Conservation (phyloP, 805 yeast species). For the Candida adriatica region DNA sequence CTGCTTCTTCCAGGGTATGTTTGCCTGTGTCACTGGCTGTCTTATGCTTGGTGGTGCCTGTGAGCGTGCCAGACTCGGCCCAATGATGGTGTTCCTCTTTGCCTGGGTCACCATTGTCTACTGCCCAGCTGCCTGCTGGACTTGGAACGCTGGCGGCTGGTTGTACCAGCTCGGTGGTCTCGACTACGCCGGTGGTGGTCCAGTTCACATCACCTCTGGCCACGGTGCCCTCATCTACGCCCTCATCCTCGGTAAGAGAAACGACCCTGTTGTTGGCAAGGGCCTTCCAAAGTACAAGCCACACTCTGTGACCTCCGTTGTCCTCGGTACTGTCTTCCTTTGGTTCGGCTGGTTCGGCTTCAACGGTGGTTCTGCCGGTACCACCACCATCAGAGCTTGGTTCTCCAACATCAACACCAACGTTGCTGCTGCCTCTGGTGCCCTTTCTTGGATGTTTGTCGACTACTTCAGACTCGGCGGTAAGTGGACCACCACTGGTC, state of each 20-base stretch:
- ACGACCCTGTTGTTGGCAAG: slow-evolving; percentile 48
- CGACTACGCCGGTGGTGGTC: slow-evolving; percentile 99
- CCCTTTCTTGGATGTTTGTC: slow-evolving; percentile 87
- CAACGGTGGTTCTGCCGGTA: slow-evolving; percentile 97
- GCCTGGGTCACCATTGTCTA: slow-evolving; percentile 93
- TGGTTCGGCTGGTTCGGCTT: slow-evolving; percentile 99
- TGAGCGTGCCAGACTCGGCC: slow-evolving; percentile 93
- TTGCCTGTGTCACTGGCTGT: slow-evolving; percentile 88
- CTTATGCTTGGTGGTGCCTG: slow-evolving; percentile 97
- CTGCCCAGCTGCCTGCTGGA: slow-evolving; percentile 95
- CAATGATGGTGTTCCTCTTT: slow-evolving; percentile 92
- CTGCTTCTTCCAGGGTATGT: slow-evolving; percentile 94
- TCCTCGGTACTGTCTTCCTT: slow-evolving; percentile 86
- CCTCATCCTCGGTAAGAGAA: slow-evolving; percentile 84
- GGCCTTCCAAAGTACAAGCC: slow-evolving; percentile 88
- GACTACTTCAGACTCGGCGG: slow-evolving; percentile 77
- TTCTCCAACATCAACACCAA: slow-evolving; percentile 92
- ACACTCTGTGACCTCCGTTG: slow-evolving; percentile 85
- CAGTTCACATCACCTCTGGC: slow-evolving; percentile 94
- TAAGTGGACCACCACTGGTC: slow-evolving; percentile 89
- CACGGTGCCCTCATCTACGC: slow-evolving; percentile 94
- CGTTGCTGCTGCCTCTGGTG: slow-evolving; percentile 90
- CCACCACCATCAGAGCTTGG: slow-evolving; percentile 88
- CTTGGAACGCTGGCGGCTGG: slow-evolving; percentile 97
- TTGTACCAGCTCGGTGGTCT: slow-evolving; percentile 71